Evolutionary conservation across 495 filamentous ascomycete species (phyloP).

Genomic region (Emericellopsis terricola): DNA sequence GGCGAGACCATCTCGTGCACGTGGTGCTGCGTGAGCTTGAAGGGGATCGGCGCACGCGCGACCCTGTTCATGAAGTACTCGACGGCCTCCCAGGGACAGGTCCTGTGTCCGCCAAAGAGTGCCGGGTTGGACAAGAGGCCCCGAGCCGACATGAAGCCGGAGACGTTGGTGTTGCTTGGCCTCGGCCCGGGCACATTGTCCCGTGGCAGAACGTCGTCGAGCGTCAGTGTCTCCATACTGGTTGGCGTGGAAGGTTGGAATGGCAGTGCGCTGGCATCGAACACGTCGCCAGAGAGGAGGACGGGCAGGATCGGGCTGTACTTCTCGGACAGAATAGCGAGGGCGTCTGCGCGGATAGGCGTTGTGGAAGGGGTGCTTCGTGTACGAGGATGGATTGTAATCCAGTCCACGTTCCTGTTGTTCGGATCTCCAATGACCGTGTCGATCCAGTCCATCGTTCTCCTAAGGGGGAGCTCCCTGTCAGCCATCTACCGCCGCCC

Average conservation of each 20-base stretch:
- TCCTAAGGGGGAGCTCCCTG: constrained; percentile 8
- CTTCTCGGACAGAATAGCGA: constrained; percentile 30
- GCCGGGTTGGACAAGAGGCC: constrained; percentile 44
- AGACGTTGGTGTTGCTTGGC: constrained; percentile 10
- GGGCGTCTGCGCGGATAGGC: constrained; percentile 39
- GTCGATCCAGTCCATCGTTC: constrained; percentile 30
- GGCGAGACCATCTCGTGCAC: constrained; percentile 41
- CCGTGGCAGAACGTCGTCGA: constrained; percentile 3
- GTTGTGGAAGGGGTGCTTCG: constrained; percentile 33
- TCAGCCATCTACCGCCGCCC: no score
- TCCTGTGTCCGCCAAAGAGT: constrained; percentile 33
- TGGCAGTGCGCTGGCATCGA: constrained; percentile 25
- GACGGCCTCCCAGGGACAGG: constrained; percentile 41
- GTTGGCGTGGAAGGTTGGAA: constrained; percentile 15
- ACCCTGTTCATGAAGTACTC: constrained; percentile 36
- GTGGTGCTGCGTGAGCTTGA: constrained; percentile 42
- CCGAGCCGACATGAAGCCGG: constrained; percentile 46
- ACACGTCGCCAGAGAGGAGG: constrained; percentile 45
- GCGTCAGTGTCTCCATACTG: constrained; percentile 12
- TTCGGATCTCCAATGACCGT: constrained; percentile 27
- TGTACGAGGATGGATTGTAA: constrained; percentile 46
- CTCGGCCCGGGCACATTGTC: constrained; percentile 8
- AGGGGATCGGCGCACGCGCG: constrained; percentile 33
- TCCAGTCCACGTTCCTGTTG: constrained; percentile 32
- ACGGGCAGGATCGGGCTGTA: constrained; percentile 30